Conservation (phyloP, 108 stramenopile species). For the Nitzschia palea region DNA sequence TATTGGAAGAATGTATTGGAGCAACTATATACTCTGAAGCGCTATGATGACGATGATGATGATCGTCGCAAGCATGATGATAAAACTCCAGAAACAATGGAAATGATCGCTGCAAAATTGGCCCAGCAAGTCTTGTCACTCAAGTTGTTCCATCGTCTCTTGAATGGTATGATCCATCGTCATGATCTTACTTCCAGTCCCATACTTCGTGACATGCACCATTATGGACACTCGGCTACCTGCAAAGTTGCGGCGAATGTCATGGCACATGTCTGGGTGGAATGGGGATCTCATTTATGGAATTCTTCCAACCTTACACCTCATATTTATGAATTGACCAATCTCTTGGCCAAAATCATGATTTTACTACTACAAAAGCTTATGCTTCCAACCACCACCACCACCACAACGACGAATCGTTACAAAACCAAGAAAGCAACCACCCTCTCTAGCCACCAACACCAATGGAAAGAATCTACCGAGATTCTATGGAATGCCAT, state of each 20-base stretch:
- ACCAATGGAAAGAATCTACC: not conserved
- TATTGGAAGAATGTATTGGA: slow-evolving; percentile 5
- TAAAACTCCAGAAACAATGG: not conserved
- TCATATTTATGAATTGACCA: not conserved
- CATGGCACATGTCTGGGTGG: slow-evolving; percentile 12
- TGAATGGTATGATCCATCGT: slow-evolving; percentile 3
- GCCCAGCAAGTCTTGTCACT: not conserved
- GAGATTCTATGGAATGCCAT: not conserved
- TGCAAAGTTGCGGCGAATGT: slow-evolving; percentile 4
- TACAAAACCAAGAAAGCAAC: too few species aligned
- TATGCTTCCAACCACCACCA: not conserved
- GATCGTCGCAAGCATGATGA: not conserved
- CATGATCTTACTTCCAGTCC: not conserved
- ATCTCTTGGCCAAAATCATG: not conserved
- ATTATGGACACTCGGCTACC: slow-evolving; percentile 3
- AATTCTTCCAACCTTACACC: not conserved
- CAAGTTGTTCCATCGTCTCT: not conserved
- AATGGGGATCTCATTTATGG: not conserved
- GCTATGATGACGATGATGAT: not conserved
- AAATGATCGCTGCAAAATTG: not conserved
- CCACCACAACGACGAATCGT: not conserved
- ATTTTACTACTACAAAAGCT: not conserved
- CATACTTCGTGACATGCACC: not conserved
- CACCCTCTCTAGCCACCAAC: too few species aligned
- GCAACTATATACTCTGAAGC: not conserved